Evolutionary conservation across 2,329 filamentous ascomycete genomes (phyloP).

Genomic region (Aspergillus pseudoviridinutans): DNA sequence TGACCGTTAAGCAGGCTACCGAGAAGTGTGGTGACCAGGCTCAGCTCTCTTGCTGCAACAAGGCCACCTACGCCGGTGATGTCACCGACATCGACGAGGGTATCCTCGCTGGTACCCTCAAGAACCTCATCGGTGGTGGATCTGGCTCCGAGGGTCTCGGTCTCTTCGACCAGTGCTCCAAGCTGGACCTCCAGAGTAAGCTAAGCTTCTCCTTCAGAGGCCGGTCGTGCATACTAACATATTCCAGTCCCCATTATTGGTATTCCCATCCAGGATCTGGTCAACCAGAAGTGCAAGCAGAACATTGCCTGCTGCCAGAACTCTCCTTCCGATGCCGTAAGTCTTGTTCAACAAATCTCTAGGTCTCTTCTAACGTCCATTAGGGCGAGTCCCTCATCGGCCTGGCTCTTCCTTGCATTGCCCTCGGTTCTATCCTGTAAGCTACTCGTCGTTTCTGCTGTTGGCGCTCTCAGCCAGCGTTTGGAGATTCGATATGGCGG

Average conservation of each 20-base stretch:
- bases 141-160: constrained; percentile 32
- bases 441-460: constrained; percentile 1
- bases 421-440: constrained; percentile 38
- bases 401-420: constrained; percentile 36
- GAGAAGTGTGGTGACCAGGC: constrained; percentile 38
- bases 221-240: neutral
- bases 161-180: constrained; percentile 42
- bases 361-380: constrained; percentile 1
- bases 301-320: constrained; percentile 41
- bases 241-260: constrained; percentile 23
- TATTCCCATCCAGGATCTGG: constrained; percentile 27
- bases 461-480: neutral
- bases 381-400: constrained; percentile 33
- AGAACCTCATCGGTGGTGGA: constrained; percentile 32
- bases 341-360: neutral
- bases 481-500: neutral
- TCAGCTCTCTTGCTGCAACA: constrained; percentile 39
- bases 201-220: neutral
- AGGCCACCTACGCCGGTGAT: constrained; percentile 34
- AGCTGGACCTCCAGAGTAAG: constrained; percentile 33
- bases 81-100: constrained; percentile 29
- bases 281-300: constrained; percentile 39
- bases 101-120: constrained; percentile 31
- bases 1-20: constrained; percentile 36
- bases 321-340: constrained; percentile 28